Conservation (phyloP, 768 basidiomycete genomes). For the Amanita rubescens region DNA sequence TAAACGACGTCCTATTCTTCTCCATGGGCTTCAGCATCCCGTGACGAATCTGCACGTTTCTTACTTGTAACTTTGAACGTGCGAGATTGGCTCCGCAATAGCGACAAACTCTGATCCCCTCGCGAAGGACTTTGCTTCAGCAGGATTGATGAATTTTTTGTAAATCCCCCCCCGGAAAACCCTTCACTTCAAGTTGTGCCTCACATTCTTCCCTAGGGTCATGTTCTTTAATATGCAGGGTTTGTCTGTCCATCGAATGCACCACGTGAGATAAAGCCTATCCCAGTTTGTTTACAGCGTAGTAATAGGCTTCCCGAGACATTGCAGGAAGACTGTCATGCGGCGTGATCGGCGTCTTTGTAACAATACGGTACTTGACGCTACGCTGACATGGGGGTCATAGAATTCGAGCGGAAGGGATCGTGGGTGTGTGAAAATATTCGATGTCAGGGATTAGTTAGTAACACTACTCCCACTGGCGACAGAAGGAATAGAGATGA, state of each 20-base stretch:
- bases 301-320: conserved; percentile 47
- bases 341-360: background rate
- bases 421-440: too few relatives aligned
- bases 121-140: conserved; percentile 56
- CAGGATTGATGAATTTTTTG: conserved; percentile 56
- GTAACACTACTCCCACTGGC: too few relatives aligned
- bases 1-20: conserved; percentile 52
- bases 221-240: background rate
- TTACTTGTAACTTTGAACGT: conserved; percentile 25
- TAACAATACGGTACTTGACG: background rate
- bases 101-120: conserved; percentile 9
- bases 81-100: background rate
- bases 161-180: conserved; percentile 51
- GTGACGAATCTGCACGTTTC: conserved; percentile 22
- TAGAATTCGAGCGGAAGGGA: too few relatives aligned
- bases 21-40: conserved; percentile 25
- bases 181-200: conserved; percentile 57
- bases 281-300: conserved; percentile 65
- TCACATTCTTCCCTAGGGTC: conserved; percentile 67
- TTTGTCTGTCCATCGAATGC: conserved; percentile 11
- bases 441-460: too few relatives aligned
- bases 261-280: conserved; percentile 77
- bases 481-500: too few relatives aligned
- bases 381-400: background rate
- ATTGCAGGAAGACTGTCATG: background rate